These are phyloP conservation scores for Prunus mongolica DNA, from an alignment of 306 rosid genomes.

Conservation along the genomic window DNA sequence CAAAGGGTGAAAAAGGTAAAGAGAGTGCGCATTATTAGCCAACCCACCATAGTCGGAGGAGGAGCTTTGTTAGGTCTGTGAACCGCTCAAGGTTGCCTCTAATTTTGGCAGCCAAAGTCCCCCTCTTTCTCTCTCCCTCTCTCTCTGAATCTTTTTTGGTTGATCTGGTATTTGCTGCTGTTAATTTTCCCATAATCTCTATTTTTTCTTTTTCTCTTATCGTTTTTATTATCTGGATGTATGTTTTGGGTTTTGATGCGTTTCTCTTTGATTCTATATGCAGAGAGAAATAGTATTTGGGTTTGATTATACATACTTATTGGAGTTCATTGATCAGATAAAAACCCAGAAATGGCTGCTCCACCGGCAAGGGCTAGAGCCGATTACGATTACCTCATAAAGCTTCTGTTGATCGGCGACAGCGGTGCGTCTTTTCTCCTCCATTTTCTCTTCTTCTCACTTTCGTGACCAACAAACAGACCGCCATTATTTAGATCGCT, in stretches of 20 bases:
- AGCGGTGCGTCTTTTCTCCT: slow-evolving; percentile 48
- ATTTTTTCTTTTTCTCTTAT: neutral
- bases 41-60: slow-evolving; percentile 32
- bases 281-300: slow-evolving; percentile 12
- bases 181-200: neutral
- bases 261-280: neutral
- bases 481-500: neutral
- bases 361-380: slow-evolving; percentile 99
- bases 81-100: slow-evolving; percentile 21
- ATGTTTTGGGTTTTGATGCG: neutral
- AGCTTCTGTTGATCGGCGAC: slow-evolving; percentile 94
- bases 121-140: slow-evolving; percentile 4
- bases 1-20: slow-evolving; percentile 6
- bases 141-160: slow-evolving; percentile 34
- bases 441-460: neutral
- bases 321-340: slow-evolving; percentile 14
- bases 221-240: neutral
- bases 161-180: slow-evolving; percentile 28
- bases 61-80: slow-evolving; percentile 30
- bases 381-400: slow-evolving; percentile 93
- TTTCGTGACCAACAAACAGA: no score
- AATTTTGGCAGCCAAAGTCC: slow-evolving; percentile 6
- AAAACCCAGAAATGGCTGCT: slow-evolving; percentile 70
- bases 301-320: neutral
- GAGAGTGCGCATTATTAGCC: slow-evolving; percentile 28